Conservation (phyloP, 495 filamentous ascomycete genomes). For the Zalerion maritima region DNA sequence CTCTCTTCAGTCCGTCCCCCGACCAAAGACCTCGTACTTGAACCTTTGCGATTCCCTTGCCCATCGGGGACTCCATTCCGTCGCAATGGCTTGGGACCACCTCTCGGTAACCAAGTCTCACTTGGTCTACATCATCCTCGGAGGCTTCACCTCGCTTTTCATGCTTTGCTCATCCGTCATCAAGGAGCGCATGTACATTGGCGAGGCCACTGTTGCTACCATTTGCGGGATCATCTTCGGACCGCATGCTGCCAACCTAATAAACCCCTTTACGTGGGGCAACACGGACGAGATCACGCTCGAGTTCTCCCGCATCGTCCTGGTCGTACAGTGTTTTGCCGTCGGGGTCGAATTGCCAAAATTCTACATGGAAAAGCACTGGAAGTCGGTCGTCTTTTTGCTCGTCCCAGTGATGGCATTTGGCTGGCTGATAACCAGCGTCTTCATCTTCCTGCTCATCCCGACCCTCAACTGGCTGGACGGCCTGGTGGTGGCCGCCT, state of each 20-base stretch:
- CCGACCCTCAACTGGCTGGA: constrained; percentile 72
- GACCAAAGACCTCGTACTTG: too few relatives aligned
- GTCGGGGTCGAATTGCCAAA: constrained; percentile 97
- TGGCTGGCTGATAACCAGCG: constrained; percentile 85
- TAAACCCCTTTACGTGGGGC: constrained; percentile 76
- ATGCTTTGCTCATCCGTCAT: constrained; percentile 97
- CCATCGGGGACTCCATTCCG: constrained; percentile 1
- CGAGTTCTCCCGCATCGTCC: constrained; percentile 91
- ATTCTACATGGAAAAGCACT: constrained; percentile 95
- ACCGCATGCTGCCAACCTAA: constrained; percentile 82
- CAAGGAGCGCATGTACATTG: constrained; percentile 97
- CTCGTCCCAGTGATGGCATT: constrained; percentile 94
- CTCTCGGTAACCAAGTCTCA: constrained; percentile 87
- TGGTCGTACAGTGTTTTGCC: constrained; percentile 98
- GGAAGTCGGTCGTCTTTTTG: constrained; percentile 80
- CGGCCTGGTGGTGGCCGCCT: constrained; percentile 72
- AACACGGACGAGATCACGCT: constrained; percentile 91
- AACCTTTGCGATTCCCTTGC: too few relatives aligned
- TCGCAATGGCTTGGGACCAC: constrained; percentile 82
- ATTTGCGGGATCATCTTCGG: constrained; percentile 96
- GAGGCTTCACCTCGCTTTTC: constrained; percentile 94
- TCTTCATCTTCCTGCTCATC: constrained; percentile 97
- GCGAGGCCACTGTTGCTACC: constrained; percentile 94
- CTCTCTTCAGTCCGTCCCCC: too few relatives aligned
- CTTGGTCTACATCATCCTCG: constrained; percentile 95